A percentile compares a stretch with the other conserved stretches of the same genome.
Conservation (phyloP, 441 rosid species). For the Populus hybrid region DNA sequence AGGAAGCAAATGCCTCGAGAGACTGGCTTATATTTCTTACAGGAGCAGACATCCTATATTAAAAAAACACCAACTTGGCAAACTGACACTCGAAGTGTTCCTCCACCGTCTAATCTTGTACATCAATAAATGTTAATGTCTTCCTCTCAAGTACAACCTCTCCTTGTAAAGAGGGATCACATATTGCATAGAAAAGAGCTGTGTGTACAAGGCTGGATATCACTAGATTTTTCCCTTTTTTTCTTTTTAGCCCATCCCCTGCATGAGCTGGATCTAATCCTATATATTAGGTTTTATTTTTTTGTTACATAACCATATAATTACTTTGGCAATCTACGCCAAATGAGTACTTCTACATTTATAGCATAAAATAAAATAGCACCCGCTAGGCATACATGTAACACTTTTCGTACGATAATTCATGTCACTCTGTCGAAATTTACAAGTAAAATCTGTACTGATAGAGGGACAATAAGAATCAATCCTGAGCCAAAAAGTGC, state of each 20-base stretch:
- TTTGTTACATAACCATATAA: too few species aligned
- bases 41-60: slow-evolving; percentile 24
- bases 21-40: slow-evolving; percentile 25
- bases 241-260: background rate
- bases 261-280: background rate
- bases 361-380: too few species aligned
- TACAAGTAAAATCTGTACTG: background rate
- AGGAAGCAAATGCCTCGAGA: slow-evolving; percentile 52
- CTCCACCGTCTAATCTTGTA: background rate
- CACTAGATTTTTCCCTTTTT: background rate
- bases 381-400: too few species aligned
- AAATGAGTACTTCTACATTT: too few species aligned
- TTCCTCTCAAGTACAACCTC: background rate
- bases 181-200: background rate
- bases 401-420: too few species aligned
- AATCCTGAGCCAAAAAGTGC: background rate
- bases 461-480: background rate
- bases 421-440: too few species aligned
- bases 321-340: too few species aligned
- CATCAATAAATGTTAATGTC: slow-evolving; percentile 5
- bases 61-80: background rate
- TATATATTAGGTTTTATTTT: too few species aligned
- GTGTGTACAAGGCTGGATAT: background rate
- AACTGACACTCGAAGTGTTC: background rate
- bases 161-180: background rate